Base-by-base conservation (phyloP, 192 early-diverging fungal genomes). In the Coemansia furcata region DNA sequence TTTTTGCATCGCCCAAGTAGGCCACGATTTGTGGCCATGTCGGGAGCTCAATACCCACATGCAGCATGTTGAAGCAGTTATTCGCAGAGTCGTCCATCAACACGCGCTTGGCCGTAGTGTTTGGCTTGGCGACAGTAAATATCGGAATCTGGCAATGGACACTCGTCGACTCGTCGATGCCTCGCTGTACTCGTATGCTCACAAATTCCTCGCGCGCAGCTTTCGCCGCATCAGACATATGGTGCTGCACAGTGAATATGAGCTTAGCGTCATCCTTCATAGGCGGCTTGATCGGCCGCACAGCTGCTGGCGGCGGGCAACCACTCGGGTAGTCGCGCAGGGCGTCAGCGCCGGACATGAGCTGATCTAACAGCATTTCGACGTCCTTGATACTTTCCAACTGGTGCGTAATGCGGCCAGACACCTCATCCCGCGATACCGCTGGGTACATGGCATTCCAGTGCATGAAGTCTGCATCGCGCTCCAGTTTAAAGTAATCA, bases 281-380 rank as follows among this genome's bases (percentile, higher is more conserved):
- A 4, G 68, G 68, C 4, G 60, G 73, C 2, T n/a, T 23, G 14
- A 76, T 66, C 14, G 73, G 73, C 1, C 26, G 36, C 12, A 65
- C 32, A 6, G 57, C 52, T 2, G 67, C 67, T 0, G 73, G 73
- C 0, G 64, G 73, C 1, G 73, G 73, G 60, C 67, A 76, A 3
- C 67, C 68, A 17, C 70, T 42, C 0, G 64, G 70, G 30, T 72
- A 72, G 11, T 72, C 70, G n/a, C 49, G 63, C 46, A 66, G 38
- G 0, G 70, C 62, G 0, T 36, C 40, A 0, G 44, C 39, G 1
- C 59, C 70, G 0, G 63, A 43, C 63, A 65, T 52, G 1, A 72
- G 58, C 23, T 52, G 17, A 7, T 21, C 30, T 4, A 66, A 1
- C 59, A 64, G 44, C 23, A 26, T 26, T 3, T 2, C 36, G 6